phyloP scores from a whole-genome alignment of 192 early-diverging fungal genomes.

The Irineochytrium annulatum region DNA sequence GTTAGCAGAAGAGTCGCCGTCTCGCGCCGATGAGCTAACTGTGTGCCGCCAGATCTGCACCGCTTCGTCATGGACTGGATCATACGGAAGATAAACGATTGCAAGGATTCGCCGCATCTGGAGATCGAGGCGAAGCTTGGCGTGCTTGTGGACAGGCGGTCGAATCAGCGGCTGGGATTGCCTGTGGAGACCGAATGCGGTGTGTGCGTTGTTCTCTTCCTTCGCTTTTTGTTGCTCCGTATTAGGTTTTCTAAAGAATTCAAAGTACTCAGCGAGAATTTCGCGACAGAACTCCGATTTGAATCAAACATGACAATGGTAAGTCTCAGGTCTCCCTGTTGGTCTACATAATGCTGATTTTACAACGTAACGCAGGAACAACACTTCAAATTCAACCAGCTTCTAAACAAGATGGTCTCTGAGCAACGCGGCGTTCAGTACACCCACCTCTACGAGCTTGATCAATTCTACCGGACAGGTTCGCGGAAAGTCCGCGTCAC shows the following conservation, averaged over 20 bases:
- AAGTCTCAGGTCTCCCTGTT: background rate
- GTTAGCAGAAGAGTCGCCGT: too few species aligned
- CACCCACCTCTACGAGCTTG: conserved; percentile 69
- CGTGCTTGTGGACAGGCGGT: conserved; percentile 64
- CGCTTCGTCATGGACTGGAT: too few species aligned
- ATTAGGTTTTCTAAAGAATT: conserved; percentile 7
- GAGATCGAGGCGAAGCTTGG: conserved; percentile 96
- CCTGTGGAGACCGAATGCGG: conserved; percentile 65
- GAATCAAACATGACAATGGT: conserved; percentile 80
- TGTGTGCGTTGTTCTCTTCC: conserved; percentile 22
- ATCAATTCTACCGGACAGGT: conserved; percentile 45
- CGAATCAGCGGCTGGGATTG: conserved; percentile 53
- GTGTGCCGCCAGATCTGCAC: too few species aligned
- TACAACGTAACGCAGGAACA: conserved; percentile 44
- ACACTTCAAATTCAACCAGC: conserved; percentile 77
- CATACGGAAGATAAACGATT: too few species aligned
- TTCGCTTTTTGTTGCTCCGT: conserved; percentile 4
- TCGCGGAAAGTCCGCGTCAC: conserved; percentile 26
- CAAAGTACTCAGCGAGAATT: background rate
- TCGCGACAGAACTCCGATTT: conserved; percentile 49
- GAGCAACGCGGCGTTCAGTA: conserved; percentile 51
- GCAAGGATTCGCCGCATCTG: too few species aligned
- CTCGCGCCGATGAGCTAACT: too few species aligned
- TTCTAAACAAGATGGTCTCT: conserved; percentile 70
- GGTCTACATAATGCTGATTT: background rate